A percentile compares a stretch with the other conserved stretches of the same genome.
phyloP scores from a whole-genome alignment of 2,329 filamentous ascomycete species.

The Trichoderma sp. region DNA sequence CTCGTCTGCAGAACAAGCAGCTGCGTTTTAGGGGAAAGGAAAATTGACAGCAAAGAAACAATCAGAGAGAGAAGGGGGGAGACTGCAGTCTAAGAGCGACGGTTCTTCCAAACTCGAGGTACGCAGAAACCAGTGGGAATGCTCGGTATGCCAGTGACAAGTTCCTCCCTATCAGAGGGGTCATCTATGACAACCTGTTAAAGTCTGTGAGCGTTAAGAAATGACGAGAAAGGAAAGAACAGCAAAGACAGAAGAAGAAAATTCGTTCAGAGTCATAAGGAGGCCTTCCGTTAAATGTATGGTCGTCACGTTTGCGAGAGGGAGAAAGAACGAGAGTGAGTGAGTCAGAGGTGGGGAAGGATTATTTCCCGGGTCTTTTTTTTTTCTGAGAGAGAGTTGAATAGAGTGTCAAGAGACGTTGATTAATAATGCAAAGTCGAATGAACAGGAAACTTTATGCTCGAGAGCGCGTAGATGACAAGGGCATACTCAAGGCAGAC shows the following conservation, averaged over 20 bases:
- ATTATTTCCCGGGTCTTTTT: not conserved
- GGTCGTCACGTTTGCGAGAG: conserved; percentile 22
- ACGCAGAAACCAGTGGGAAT: conserved; percentile 5
- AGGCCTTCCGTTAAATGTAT: conserved; percentile 17
- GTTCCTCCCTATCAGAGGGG: not conserved
- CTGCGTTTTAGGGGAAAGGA: conserved; percentile 5
- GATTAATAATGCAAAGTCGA: conserved; percentile 27
- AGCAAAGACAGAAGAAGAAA: conserved; percentile 15
- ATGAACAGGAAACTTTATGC: conserved; percentile 35
- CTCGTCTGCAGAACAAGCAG: conserved; percentile 1
- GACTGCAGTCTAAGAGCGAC: conserved; percentile 12
- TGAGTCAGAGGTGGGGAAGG: not conserved
- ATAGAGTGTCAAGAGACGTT: conserved; percentile 24
- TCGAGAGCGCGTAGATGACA: conserved; percentile 43
- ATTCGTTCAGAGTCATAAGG: conserved; percentile 29
- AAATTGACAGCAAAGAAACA: conserved; percentile 15
- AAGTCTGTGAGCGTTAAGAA: conserved; percentile 8
- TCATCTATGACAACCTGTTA: conserved; percentile 17
- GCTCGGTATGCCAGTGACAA: conserved; percentile 23
- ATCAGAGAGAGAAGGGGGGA: not conserved
- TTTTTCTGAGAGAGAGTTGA: not conserved
- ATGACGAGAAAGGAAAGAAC: conserved; percentile 2
- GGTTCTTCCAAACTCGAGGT: not conserved
- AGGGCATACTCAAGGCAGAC: conserved; percentile 42
- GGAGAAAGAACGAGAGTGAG: not conserved